phyloP scores from a whole-genome alignment of 2,329 filamentous ascomycete species.

The Alternaria brassicicola region DNA sequence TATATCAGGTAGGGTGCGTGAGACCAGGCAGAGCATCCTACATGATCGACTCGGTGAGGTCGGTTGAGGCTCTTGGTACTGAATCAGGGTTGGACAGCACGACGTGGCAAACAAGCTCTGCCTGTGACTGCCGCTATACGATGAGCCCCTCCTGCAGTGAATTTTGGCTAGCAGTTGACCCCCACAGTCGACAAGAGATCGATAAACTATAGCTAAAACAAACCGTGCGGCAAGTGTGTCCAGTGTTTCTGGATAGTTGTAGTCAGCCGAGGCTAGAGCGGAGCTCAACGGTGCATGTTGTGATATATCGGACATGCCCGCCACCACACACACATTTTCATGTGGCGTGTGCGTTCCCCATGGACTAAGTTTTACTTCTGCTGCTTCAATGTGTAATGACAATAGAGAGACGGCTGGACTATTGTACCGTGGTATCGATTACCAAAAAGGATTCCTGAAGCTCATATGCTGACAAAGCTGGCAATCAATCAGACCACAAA shows the following conservation, averaged over 20 bases:
- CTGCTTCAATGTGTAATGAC: neutral
- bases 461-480: neutral
- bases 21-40: constrained; percentile 23
- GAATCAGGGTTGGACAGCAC: constrained; percentile 13
- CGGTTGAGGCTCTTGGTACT: constrained; percentile 18
- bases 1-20: constrained; percentile 23
- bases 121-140: constrained; percentile 13
- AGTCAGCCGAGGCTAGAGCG: constrained; percentile 1
- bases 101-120: constrained; percentile 15
- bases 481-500: neutral
- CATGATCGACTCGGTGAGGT: constrained; percentile 24
- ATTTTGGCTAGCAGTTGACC: constrained; percentile 9
- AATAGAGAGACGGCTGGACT: neutral
- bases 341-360: neutral
- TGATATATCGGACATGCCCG: constrained; percentile 1
- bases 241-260: neutral
- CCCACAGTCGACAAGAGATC: constrained; percentile 16
- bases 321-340: neutral
- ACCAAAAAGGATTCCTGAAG: neutral
- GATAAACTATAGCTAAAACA: constrained; percentile 8
- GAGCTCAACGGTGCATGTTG: constrained; percentile 8
- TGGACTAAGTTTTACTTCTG: neutral
- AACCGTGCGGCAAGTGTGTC: neutral
- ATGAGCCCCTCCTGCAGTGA: neutral
- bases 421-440: neutral